Evolutionary conservation across 2,329 filamentous ascomycete species (phyloP), one percentile per base, ranked within the genome.

Genomic region (Penicillium sp.): DNA sequence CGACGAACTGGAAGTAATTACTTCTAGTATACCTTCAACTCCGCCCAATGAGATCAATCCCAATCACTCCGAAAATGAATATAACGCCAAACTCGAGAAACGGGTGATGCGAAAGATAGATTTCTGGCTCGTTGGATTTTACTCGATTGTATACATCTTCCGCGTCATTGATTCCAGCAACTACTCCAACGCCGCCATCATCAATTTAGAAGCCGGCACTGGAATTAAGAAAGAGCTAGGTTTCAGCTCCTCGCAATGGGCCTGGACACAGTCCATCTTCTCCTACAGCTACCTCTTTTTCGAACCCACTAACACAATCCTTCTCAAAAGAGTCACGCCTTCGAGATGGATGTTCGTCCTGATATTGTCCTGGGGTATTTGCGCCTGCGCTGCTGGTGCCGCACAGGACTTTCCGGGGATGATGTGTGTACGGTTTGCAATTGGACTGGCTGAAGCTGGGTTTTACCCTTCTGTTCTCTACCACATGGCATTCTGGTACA

Each of bases 401-500:
- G 71, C 66, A 1, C 66, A 72, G 48, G 63, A 70, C 38, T 76
- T 75, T 47, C 54, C 63, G 29, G 73, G 73, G 15, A 73, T 76
- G 67, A 75, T 76, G 73, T 68, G 67, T 40, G 72, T 70, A 10
- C 69, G 74, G 0, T 76, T 76, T 50, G 70, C 71, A 1, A 74
- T 76, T 45, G 74, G 73, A 7, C 25, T 75, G 41, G 72, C 73
- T 31, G 72, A 68, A 43, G 65, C 74, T 1, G 72, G 72, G 1
- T 75, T 75, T 50, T 75, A 72, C 34, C 74, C 74, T 1, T 59
- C 71, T 11, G 64, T 66, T 5, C 52, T 65, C 0, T 77, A 76
- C 44, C 73, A 75, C 51, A 73, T 76, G 70, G 70, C 72, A 4
- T 75, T 76, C 52, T 76, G 72, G 72, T 76, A 75, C 49, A 72